Conservation (phyloP, 2,329 filamentous ascomycete species). For the Alternaria brassicicola region DNA sequence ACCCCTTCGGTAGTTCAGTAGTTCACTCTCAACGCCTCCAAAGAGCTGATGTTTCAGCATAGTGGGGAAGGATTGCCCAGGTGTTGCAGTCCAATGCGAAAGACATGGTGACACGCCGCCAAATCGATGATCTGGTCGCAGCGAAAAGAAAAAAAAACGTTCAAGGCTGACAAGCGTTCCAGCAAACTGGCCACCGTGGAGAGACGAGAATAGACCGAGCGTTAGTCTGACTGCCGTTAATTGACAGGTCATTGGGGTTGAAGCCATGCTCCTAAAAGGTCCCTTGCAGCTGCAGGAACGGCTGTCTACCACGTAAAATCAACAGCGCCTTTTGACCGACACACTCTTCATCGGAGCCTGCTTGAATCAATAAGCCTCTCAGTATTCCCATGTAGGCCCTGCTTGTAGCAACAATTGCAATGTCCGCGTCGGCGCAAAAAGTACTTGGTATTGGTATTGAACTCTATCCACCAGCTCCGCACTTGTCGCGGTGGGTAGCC, state of each 20-base stretch:
- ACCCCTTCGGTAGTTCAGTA: slow-evolving; percentile 21
- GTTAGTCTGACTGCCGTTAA: slow-evolving; percentile 22
- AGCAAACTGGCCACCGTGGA: slow-evolving; percentile 37
- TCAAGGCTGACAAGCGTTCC: slow-evolving; percentile 24
- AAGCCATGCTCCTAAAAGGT: not conserved
- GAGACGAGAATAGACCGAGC: slow-evolving; percentile 29
- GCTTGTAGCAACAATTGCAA: not conserved
- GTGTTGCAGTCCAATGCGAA: slow-evolving; percentile 26
- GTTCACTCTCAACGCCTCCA: slow-evolving; percentile 15
- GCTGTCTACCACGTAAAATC: not conserved
- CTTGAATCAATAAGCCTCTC: slow-evolving; percentile 14
- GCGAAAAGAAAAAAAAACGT: slow-evolving; percentile 13
- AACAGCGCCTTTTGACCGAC: not conserved
- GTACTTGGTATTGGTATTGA: slow-evolving; percentile 5
- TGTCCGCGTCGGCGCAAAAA: not conserved
- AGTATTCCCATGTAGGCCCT: not conserved
- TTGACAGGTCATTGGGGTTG: slow-evolving; percentile 26
- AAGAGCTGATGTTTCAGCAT: slow-evolving; percentile 26
- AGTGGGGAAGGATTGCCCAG: slow-evolving; percentile 21
- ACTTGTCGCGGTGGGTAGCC: not conserved
- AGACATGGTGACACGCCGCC: slow-evolving; percentile 8
- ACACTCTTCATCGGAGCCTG: not conserved
- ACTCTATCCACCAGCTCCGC: slow-evolving; percentile 14
- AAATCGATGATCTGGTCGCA: slow-evolving; percentile 12
- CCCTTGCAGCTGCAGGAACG: not conserved